Evolutionary conservation across 2,329 filamentous ascomycete species (phyloP).

Genomic region (Dothiorella sarmentorum): DNA sequence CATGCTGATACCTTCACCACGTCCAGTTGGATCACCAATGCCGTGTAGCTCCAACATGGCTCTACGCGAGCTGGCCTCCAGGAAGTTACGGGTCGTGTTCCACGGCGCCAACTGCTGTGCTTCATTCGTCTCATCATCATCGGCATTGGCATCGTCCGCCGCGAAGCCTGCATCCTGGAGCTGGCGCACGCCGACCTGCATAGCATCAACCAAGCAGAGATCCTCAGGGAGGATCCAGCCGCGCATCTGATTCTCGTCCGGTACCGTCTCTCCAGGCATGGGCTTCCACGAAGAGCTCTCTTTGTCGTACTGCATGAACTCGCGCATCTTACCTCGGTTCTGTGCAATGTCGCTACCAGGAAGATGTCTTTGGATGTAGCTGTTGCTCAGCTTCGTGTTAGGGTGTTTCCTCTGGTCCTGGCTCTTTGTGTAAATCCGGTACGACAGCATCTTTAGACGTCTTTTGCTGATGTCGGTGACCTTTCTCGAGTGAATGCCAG

Average conservation of each 20-base stretch:
- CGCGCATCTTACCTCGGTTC: slow-evolving; percentile 93
- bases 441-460: slow-evolving; percentile 92
- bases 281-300: slow-evolving; percentile 79
- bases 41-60: slow-evolving; percentile 96
- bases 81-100: slow-evolving; percentile 95
- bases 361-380: slow-evolving; percentile 64
- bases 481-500: slow-evolving; percentile 87
- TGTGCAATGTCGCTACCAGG: slow-evolving; percentile 92
- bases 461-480: slow-evolving; percentile 98
- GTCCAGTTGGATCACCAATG: slow-evolving; percentile 88
- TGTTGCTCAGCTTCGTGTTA: slow-evolving; percentile 67
- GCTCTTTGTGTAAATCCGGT: slow-evolving; percentile 78
- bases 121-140: slow-evolving; percentile 66
- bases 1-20: slow-evolving; percentile 92
- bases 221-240: slow-evolving; percentile 93
- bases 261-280: slow-evolving; percentile 66
- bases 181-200: slow-evolving; percentile 92
- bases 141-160: slow-evolving; percentile 60
- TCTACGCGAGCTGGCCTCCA: slow-evolving; percentile 89
- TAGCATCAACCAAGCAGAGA: slow-evolving; percentile 88
- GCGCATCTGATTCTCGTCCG: slow-evolving; percentile 77
- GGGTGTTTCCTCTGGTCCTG: slow-evolving; percentile 65
- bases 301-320: slow-evolving; percentile 90
- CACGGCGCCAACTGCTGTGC: slow-evolving; percentile 83
- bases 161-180: slow-evolving; percentile 88